phyloP scores from a whole-genome alignment of 1,284 basidiomycete genomes.

The Naganishia sp. region DNA sequence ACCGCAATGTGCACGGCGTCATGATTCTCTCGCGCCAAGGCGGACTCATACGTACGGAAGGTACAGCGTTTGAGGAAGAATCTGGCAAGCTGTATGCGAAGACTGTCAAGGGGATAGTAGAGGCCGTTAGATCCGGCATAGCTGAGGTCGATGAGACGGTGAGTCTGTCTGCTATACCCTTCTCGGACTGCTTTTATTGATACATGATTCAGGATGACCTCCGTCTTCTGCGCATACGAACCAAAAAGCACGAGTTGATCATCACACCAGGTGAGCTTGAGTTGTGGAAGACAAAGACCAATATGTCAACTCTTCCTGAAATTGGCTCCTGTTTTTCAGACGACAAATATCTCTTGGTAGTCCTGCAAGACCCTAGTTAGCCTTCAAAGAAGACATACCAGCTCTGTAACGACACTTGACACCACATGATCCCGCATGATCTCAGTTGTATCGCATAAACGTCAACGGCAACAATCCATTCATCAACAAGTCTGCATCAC shows the following conservation, averaged over 20 bases:
- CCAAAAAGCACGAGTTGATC: conserved; percentile 87
- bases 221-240: conserved; percentile 84
- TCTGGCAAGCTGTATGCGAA: conserved; percentile 76
- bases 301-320: background rate
- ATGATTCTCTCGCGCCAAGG: conserved; percentile 68
- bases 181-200: background rate
- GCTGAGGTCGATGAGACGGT: conserved; percentile 64
- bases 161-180: conserved; percentile 40
- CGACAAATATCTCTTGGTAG: conserved; percentile 76
- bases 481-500: conserved; percentile 25
- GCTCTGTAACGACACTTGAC: background rate
- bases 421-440: background rate
- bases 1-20: conserved; percentile 83
- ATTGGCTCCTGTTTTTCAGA: conserved; percentile 56
- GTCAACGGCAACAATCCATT: no score
- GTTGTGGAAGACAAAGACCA: background rate
- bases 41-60: conserved; percentile 70
- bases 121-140: conserved; percentile 69
- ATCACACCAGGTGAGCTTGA: conserved; percentile 79
- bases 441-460: background rate
- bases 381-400: conserved; percentile 11
- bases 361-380: conserved; percentile 71
- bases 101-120: conserved; percentile 75
- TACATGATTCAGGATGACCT: conserved; percentile 70
- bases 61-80: conserved; percentile 83